Evolutionary conservation across 2,329 filamentous ascomycete species (phyloP).

Genomic region (Fusarium temperatum): DNA sequence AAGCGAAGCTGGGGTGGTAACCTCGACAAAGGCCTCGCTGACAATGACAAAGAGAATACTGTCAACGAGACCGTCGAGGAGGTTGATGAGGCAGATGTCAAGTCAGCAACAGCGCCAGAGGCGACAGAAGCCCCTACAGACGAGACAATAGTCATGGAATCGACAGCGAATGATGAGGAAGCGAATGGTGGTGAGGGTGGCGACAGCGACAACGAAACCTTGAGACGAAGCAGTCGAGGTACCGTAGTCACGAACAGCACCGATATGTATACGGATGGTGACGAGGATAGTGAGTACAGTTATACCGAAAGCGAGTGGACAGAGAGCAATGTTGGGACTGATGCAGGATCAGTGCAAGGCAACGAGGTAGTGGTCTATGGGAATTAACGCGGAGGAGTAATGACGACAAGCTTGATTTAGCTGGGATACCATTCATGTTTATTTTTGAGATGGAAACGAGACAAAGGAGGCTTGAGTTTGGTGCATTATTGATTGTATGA

Average conservation of each 20-base stretch:
- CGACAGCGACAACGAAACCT: constrained; percentile 61
- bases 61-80: constrained; percentile 73
- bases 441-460: not conserved
- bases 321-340: constrained; percentile 51
- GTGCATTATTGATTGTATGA: constrained; percentile 13
- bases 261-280: constrained; percentile 50
- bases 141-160: constrained; percentile 38
- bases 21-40: constrained; percentile 58
- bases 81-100: constrained; percentile 47
- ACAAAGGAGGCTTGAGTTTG: not conserved
- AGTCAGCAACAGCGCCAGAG: constrained; percentile 22
- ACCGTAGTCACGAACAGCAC: constrained; percentile 56
- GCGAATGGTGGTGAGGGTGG: constrained; percentile 38
- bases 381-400: constrained; percentile 28
- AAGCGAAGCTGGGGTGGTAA: constrained; percentile 76
- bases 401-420: constrained; percentile 7
- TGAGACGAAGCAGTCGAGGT: constrained; percentile 59
- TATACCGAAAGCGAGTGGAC: constrained; percentile 60
- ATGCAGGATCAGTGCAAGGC: constrained; percentile 40
- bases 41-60: constrained; percentile 69
- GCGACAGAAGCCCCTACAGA: constrained; percentile 34
- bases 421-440: constrained; percentile 25
- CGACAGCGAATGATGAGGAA: constrained; percentile 30
- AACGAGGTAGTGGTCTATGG: constrained; percentile 50
- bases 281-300: constrained; percentile 52